Evolutionary conservation across 371 early-diverging fungal species (phyloP).

Genomic region (Apophysomyces variabilis): DNA sequence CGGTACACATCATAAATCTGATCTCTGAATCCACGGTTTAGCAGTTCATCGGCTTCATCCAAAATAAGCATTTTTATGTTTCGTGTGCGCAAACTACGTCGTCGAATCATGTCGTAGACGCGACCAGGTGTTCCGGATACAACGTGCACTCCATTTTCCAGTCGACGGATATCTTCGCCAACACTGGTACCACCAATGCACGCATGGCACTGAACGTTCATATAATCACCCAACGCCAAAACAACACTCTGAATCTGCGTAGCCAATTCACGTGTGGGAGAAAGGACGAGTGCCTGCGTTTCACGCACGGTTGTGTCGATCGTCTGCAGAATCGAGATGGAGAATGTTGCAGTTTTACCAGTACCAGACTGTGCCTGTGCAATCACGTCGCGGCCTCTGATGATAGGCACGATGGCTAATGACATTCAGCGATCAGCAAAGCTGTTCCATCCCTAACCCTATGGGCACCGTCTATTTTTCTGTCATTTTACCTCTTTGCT

Average conservation of each 20-base stretch:
- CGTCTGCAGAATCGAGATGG: constrained; percentile 88
- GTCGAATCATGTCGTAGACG: constrained; percentile 90
- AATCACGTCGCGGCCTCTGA: constrained; percentile 88
- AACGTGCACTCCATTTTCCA: constrained; percentile 75
- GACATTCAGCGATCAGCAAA: constrained; percentile 90
- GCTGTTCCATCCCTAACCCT: constrained; percentile 63
- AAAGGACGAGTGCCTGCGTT: constrained; percentile 90
- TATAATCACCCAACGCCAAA: constrained; percentile 81
- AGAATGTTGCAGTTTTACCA: constrained; percentile 98
- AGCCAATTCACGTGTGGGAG: constrained; percentile 94
- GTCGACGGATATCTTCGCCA: constrained; percentile 77
- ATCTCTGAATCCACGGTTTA: constrained; percentile 93
- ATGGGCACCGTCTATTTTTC: constrained; percentile 91
- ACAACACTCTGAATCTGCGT: constrained; percentile 88
- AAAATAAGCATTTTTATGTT: constrained; percentile 91
- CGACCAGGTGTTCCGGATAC: constrained; percentile 96
- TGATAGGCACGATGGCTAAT: constrained; percentile 90
- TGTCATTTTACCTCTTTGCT: constrained; percentile 96
- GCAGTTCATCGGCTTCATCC: constrained; percentile 98
- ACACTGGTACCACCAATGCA: constrained; percentile 93
- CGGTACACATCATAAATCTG: constrained; percentile 94
- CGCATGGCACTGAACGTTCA: constrained; percentile 81
- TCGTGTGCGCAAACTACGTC: constrained; percentile 76
- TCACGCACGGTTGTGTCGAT: constrained; percentile 73
- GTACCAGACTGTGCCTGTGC: constrained; percentile 98